Conservation (phyloP, 2,329 filamentous ascomycete genomes). For the Phaeosphaeriaceae sp. region DNA sequence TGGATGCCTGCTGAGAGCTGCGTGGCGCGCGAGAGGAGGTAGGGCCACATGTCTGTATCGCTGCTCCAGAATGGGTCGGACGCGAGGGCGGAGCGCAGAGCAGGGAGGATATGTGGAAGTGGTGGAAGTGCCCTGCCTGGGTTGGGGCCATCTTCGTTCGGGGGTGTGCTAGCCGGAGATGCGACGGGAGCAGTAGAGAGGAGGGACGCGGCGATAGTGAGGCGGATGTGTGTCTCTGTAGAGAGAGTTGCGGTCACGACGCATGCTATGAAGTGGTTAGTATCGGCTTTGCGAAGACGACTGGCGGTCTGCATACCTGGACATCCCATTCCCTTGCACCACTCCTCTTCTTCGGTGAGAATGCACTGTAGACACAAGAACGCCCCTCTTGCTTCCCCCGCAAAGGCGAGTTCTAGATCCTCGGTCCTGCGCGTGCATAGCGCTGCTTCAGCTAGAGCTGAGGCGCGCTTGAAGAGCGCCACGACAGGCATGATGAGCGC, state of each 20-base stretch:
- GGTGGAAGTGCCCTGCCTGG: constrained; percentile 32
- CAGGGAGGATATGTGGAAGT: constrained; percentile 50
- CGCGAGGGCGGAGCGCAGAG: constrained; percentile 49
- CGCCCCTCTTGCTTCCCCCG: constrained; percentile 62
- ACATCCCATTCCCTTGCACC: constrained; percentile 64
- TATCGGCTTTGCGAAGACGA: not conserved
- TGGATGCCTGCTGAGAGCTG: constrained; percentile 54
- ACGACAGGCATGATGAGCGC: constrained; percentile 65
- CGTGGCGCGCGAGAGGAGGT: constrained; percentile 52
- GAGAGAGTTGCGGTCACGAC: constrained; percentile 53
- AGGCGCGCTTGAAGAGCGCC: constrained; percentile 63
- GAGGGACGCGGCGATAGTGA: constrained; percentile 56
- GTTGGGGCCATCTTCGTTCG: constrained; percentile 15
- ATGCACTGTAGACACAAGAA: constrained; percentile 68
- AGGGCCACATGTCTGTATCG: constrained; percentile 52
- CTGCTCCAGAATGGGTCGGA: constrained; percentile 52
- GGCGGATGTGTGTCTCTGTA: constrained; percentile 56
- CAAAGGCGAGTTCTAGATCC: constrained; percentile 65
- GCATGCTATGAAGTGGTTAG: constrained; percentile 46
- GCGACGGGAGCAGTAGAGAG: constrained; percentile 46
- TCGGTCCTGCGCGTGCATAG: constrained; percentile 57
- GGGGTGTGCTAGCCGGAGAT: constrained; percentile 17
- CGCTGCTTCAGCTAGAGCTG: constrained; percentile 58
- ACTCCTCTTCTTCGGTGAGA: constrained; percentile 63
- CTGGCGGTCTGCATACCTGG: constrained; percentile 44